Conservation (phyloP, 768 basidiomycete genomes). For the Tulasnella sp. region DNA sequence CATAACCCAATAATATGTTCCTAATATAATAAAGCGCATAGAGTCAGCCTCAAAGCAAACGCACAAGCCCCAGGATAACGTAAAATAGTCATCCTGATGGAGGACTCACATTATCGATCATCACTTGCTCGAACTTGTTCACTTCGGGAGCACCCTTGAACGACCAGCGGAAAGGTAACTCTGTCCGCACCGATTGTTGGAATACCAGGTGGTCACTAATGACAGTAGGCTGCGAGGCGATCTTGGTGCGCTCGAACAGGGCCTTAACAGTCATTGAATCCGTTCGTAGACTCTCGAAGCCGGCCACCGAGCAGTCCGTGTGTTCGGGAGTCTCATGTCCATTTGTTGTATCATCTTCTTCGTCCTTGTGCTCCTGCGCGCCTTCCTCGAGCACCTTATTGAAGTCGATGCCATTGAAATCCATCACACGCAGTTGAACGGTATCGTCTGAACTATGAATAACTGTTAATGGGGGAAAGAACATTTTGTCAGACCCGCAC, state of each 20-base stretch:
- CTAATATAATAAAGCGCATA: no score
- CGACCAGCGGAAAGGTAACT: constrained; percentile 7
- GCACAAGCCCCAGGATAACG: no score
- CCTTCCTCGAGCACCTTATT: neutral
- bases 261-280: neutral
- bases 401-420: constrained; percentile 7
- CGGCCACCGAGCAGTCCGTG: neutral
- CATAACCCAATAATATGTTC: constrained; percentile 11
- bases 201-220: neutral
- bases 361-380: neutral
- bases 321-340: no score
- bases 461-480: no score
- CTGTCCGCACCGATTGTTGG: neutral
- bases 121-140: neutral
- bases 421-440: constrained; percentile 5
- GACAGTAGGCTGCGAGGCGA: neutral
- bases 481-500: no score
- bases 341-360: neutral
- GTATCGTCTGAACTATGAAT: neutral
- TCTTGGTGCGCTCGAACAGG: neutral
- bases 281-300: neutral
- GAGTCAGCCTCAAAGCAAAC: no score
- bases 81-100: no score
- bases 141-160: neutral
- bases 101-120: neutral